Conservation (phyloP, 2,329 filamentous ascomycete genomes). For the Celoporthe dispersa region DNA sequence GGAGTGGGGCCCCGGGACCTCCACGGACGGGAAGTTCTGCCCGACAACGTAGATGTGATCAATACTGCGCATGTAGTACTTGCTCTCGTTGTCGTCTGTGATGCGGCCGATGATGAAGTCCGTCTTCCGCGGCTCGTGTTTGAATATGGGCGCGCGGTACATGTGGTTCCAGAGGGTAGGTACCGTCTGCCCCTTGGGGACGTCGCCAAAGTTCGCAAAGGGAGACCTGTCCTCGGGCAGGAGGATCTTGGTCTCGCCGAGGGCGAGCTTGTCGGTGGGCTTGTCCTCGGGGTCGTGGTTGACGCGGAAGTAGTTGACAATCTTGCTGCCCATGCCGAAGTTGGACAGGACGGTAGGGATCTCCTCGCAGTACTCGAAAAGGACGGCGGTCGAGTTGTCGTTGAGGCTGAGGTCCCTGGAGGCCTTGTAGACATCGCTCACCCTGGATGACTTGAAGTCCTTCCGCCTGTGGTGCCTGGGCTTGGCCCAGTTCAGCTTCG, state of each 20-base stretch:
- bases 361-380: constrained; percentile 96
- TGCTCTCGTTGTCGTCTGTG: constrained; percentile 74
- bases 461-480: constrained; percentile 79
- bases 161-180: constrained; percentile 93
- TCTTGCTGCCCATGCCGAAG: constrained; percentile 94
- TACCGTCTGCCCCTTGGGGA: constrained; percentile 87
- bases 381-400: constrained; percentile 85
- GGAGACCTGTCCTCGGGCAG: constrained; percentile 94
- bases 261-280: constrained; percentile 75
- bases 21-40: constrained; percentile 88
- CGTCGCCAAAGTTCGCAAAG: constrained; percentile 92
- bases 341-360: constrained; percentile 90
- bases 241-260: constrained; percentile 87
- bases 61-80: constrained; percentile 84
- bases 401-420: constrained; percentile 84
- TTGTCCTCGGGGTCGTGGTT: constrained; percentile 75
- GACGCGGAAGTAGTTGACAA: constrained; percentile 96
- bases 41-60: constrained; percentile 91
- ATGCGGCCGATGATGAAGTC: constrained; percentile 89
- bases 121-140: constrained; percentile 74
- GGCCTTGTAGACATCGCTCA: constrained; percentile 76
- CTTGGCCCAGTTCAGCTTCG: constrained; percentile 72
- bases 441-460: constrained; percentile 77
- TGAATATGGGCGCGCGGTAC: constrained; percentile 93
- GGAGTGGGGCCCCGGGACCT: constrained; percentile 91